phyloP scores from a whole-genome alignment of 306 rosid genomes.

The Citrullus mucosospermus region DNA sequence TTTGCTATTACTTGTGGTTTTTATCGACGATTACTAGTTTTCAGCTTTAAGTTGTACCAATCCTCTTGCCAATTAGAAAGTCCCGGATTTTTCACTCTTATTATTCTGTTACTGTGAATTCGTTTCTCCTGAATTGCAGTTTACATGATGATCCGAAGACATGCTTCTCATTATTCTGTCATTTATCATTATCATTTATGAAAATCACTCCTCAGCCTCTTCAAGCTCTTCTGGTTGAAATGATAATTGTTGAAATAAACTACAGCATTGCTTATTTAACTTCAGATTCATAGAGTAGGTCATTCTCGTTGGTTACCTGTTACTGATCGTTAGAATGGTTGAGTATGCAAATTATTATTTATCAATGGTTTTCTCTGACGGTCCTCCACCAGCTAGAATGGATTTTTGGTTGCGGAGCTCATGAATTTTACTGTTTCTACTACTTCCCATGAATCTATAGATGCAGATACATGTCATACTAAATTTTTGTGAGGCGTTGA shows the following conservation, averaged over 20 bases:
- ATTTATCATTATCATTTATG: neutral
- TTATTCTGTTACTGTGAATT: neutral
- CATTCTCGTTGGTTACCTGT: neutral
- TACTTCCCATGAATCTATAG: neutral
- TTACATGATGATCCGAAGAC: neutral
- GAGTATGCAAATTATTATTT: neutral
- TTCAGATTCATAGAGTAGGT: neutral
- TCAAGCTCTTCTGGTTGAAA: neutral
- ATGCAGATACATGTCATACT: neutral
- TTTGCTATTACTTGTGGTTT: neutral
- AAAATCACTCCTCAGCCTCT: neutral
- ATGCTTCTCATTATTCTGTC: neutral
- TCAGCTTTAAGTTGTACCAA: neutral
- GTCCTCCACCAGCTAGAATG: neutral
- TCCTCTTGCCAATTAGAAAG: neutral
- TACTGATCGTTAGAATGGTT: neutral
- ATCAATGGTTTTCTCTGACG: neutral
- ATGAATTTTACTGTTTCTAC: neutral
- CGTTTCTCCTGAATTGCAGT: neutral
- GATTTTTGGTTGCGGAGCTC: neutral
- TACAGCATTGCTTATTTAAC: neutral
- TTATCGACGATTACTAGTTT: neutral
- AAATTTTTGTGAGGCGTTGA: neutral
- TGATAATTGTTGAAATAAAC: neutral
- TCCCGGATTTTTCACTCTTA: neutral